A percentile compares a stretch with the other conserved stretches of the same genome.
These are phyloP conservation scores for Pyrus communis DNA, from an alignment of 306 rosid species.

Conservation along the genomic window DNA sequence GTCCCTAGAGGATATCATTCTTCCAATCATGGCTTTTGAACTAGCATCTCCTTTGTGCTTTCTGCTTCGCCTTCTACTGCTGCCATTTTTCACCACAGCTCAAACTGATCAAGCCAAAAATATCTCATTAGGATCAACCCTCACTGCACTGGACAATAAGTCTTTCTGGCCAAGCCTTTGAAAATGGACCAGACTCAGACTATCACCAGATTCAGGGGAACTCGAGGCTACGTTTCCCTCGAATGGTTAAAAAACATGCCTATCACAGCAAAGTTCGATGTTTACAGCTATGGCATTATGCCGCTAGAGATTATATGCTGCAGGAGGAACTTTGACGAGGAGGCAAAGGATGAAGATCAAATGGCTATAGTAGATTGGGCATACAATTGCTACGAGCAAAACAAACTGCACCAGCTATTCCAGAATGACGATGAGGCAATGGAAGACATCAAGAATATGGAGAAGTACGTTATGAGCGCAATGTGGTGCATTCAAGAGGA, in stretches of 20 bases:
- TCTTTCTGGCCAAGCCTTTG: slow-evolving; percentile 23
- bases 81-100: slow-evolving; percentile 6
- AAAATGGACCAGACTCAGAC: slow-evolving; percentile 16
- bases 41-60: too few relatives aligned
- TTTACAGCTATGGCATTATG: background rate
- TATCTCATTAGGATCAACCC: slow-evolving; percentile 20
- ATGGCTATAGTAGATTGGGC: background rate
- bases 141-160: slow-evolving; percentile 8
- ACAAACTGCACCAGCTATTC: too few relatives aligned
- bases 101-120: slow-evolving; percentile 14
- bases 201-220: slow-evolving; percentile 14
- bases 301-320: background rate
- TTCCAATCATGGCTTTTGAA: background rate
- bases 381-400: background rate
- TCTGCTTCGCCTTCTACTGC: background rate
- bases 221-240: slow-evolving; percentile 22
- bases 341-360: background rate
- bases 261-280: background rate
- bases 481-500: slow-evolving; percentile 13
- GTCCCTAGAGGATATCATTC: background rate
- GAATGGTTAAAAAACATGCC: slow-evolving; percentile 18
- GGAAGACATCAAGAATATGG: background rate
- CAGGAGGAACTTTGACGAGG: background rate
- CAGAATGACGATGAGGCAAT: background rate
- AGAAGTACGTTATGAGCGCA: background rate